These are phyloP conservation scores for Nemania diffusa DNA, from an alignment of 2,329 filamentous ascomycete species.

Conservation along the genomic window DNA sequence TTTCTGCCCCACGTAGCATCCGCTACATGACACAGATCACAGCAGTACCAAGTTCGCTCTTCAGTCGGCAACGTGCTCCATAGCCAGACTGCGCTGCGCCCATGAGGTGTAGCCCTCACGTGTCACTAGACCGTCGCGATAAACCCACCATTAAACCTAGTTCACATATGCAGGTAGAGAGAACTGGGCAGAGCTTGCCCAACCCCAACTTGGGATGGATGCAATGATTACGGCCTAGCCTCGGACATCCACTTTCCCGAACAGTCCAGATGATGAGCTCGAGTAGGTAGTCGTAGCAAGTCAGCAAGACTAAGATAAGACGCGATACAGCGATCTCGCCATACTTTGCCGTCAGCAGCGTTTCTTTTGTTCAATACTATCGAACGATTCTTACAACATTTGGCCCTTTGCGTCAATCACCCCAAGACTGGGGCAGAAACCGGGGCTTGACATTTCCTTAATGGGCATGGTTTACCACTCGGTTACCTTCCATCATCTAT, in stretches of 20 bases:
- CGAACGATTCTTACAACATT: conserved; percentile 35
- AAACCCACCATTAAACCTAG: conserved; percentile 9
- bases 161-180: conserved; percentile 11
- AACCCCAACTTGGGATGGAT: conserved; percentile 34
- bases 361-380: conserved; percentile 38
- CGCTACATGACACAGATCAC: conserved; percentile 7
- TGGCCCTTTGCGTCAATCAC: conserved; percentile 29
- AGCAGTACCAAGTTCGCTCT: conserved; percentile 14
- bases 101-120: conserved; percentile 25
- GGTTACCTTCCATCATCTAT: conserved; percentile 22
- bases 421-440: conserved; percentile 19
- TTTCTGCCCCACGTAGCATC: conserved; percentile 32
- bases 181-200: conserved; percentile 35
- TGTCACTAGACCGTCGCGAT: conserved; percentile 26
- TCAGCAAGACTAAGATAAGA: conserved; percentile 27
- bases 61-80: conserved; percentile 30
- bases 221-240: conserved; percentile 31
- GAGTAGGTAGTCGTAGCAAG: conserved; percentile 13
- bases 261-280: conserved; percentile 26
- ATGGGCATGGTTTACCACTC: conserved; percentile 30
- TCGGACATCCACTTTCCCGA: conserved; percentile 33
- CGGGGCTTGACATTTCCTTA: conserved; percentile 19
- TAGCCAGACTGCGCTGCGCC: conserved; percentile 17
- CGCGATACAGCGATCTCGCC: conserved; percentile 23
- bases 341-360: conserved; percentile 18